phyloP scores from a whole-genome alignment of 179 eudicot species.

The Camellia oleifera region DNA sequence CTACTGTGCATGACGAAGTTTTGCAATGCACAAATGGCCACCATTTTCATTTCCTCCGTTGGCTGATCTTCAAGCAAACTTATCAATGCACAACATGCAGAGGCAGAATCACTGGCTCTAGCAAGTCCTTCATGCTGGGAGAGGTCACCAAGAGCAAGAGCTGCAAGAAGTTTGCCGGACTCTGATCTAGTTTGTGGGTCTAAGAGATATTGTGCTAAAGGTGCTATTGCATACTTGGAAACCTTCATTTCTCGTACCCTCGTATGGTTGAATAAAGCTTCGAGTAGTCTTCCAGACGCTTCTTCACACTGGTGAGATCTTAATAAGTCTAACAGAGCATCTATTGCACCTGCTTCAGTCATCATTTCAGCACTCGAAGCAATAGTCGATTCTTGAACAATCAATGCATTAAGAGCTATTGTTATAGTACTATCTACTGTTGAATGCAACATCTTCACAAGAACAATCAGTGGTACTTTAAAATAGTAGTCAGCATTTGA shows the following conservation, averaged over 20 bases:
- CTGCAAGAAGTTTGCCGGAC: slow-evolving; percentile 58
- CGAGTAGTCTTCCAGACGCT: slow-evolving; percentile 55
- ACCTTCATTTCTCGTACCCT: slow-evolving; percentile 63
- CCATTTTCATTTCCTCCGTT: slow-evolving; percentile 64
- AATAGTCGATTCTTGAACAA: slow-evolving; percentile 49
- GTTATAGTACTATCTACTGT: slow-evolving; percentile 38
- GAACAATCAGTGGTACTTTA: slow-evolving; percentile 55
- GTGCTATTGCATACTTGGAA: slow-evolving; percentile 58
- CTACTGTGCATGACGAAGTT: slow-evolving; percentile 70
- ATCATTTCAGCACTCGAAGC: slow-evolving; percentile 50
- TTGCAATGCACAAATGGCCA: slow-evolving; percentile 77
- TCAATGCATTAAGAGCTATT: slow-evolving; percentile 55
- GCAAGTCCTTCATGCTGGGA: slow-evolving; percentile 69
- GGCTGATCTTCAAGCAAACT: slow-evolving; percentile 61
- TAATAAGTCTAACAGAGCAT: slow-evolving; percentile 53
- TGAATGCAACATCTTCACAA: slow-evolving; percentile 62
- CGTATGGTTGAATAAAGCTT: slow-evolving; percentile 53
- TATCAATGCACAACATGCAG: slow-evolving; percentile 67
- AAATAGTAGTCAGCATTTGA: slow-evolving; percentile 45
- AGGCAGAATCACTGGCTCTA: slow-evolving; percentile 53
- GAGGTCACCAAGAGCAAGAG: slow-evolving; percentile 73
- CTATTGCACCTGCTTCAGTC: slow-evolving; percentile 64
- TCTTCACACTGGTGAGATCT: slow-evolving; percentile 72
- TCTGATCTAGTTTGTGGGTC: slow-evolving; percentile 68
- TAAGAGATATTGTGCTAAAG: slow-evolving; percentile 63